Evolutionary conservation across 2,329 filamentous ascomycete species (phyloP).

Genomic region (Fusarium incarnatum): DNA sequence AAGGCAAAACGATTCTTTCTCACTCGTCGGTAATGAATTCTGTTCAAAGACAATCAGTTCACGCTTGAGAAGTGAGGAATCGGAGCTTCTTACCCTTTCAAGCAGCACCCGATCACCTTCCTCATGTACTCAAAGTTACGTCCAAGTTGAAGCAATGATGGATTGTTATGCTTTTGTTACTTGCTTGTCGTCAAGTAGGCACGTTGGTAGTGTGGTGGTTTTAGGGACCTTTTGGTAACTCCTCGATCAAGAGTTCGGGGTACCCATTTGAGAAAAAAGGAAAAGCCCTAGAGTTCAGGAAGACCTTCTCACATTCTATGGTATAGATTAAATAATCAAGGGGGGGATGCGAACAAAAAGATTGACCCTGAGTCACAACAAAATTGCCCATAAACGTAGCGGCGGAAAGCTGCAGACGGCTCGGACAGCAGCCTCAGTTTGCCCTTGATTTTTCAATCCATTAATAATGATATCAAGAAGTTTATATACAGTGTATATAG

Average conservation of each 20-base stretch:
- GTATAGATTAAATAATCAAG: neutral
- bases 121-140: neutral
- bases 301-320: neutral
- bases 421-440: neutral
- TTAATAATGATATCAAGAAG: neutral
- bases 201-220: neutral
- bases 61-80: neutral
- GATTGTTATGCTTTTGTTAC: accelerated
- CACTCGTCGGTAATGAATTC: neutral
- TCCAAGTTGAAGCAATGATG: neutral
- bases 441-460: neutral
- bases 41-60: neutral
- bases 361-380: neutral
- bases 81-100: neutral
- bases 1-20: neutral
- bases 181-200: neutral
- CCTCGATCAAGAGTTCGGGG: neutral
- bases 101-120: neutral
- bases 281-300: neutral
- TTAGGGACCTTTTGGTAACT: neutral
- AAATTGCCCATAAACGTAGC: neutral
- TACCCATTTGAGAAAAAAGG: neutral
- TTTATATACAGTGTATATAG: neutral
- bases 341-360: neutral
- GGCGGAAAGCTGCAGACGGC: conserved; percentile 11